Evolutionary conservation across 2,329 filamentous ascomycete species (phyloP).

Genomic region (Colletotrichum liaoningense): DNA sequence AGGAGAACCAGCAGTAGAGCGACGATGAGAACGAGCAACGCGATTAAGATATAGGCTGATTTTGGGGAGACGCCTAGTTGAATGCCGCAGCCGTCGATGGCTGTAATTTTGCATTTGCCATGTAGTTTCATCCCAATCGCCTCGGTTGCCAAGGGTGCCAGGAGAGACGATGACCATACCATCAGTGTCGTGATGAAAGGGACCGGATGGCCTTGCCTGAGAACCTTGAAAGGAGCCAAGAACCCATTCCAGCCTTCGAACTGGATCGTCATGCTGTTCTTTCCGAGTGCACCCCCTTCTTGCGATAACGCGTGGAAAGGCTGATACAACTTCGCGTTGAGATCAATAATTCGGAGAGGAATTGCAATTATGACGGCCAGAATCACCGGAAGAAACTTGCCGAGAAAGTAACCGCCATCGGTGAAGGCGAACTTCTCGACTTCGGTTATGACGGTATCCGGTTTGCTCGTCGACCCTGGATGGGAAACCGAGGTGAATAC

Average conservation of each 20-base stretch:
- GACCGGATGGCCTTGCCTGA: constrained; percentile 49
- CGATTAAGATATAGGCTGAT: constrained; percentile 46
- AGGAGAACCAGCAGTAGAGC: constrained; percentile 44
- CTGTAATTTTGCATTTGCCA: constrained; percentile 45
- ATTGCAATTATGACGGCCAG: constrained; percentile 52
- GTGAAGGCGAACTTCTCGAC: constrained; percentile 41
- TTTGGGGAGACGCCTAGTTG: constrained; percentile 47
- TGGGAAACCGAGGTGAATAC: constrained; percentile 40
- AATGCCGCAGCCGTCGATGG: constrained; percentile 46
- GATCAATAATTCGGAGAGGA: constrained; percentile 52
- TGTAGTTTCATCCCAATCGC: constrained; percentile 51
- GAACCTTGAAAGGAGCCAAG: constrained; percentile 46
- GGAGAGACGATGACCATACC: constrained; percentile 47
- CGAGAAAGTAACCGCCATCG: constrained; percentile 49
- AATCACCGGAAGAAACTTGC: constrained; percentile 55
- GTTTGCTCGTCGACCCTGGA: constrained; percentile 9
- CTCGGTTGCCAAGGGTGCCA: constrained; percentile 54
- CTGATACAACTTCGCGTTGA: constrained; percentile 53
- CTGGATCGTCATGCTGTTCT: constrained; percentile 54
- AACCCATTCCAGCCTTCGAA: constrained; percentile 52
- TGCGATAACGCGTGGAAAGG: constrained; percentile 56
- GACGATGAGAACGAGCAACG: constrained; percentile 45
- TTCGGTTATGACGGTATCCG: constrained; percentile 34
- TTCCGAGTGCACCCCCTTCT: constrained; percentile 49
- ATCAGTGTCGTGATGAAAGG: constrained; percentile 51